Conservation (phyloP, 495 filamentous ascomycete species). For the Hyaloscypha bicolor region DNA sequence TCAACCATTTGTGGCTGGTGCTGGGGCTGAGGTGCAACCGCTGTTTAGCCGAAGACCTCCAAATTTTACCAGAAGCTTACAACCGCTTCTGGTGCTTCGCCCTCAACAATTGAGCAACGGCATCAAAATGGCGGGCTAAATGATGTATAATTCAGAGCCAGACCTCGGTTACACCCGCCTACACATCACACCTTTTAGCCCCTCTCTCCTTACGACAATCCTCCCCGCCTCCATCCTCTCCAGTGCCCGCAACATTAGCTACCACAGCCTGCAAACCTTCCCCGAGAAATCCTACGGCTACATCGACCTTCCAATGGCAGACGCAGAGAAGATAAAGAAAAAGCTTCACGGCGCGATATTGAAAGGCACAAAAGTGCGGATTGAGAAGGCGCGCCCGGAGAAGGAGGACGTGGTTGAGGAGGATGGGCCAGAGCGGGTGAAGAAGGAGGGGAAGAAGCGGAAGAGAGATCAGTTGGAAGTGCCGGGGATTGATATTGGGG, state of each 20-base stretch:
- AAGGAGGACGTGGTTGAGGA: slow-evolving; percentile 41
- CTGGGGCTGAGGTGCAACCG: not conserved
- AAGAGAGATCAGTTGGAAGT: slow-evolving; percentile 58
- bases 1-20: too few relatives aligned
- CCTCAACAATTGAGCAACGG: not conserved
- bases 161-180: slow-evolving; percentile 57
- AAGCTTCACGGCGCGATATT: slow-evolving; percentile 89
- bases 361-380: slow-evolving; percentile 80
- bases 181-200: slow-evolving; percentile 83
- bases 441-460: slow-evolving; percentile 57
- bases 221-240: slow-evolving; percentile 68
- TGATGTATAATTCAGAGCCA: slow-evolving; percentile 3
- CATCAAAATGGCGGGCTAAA: not conserved
- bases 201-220: slow-evolving; percentile 67
- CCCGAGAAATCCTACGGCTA: slow-evolving; percentile 91
- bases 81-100: too few relatives aligned
- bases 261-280: slow-evolving; percentile 79
- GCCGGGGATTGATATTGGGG: slow-evolving; percentile 69
- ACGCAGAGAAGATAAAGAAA: slow-evolving; percentile 86
- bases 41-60: slow-evolving; percentile 6
- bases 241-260: slow-evolving; percentile 76
- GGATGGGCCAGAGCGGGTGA: slow-evolving; percentile 38
- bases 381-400: slow-evolving; percentile 69
- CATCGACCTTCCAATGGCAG: slow-evolving; percentile 74
- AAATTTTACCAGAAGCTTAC: not conserved